These are phyloP conservation scores for Blastosporella zonata DNA, from an alignment of 1,284 basidiomycete species.

Conservation along the genomic window DNA sequence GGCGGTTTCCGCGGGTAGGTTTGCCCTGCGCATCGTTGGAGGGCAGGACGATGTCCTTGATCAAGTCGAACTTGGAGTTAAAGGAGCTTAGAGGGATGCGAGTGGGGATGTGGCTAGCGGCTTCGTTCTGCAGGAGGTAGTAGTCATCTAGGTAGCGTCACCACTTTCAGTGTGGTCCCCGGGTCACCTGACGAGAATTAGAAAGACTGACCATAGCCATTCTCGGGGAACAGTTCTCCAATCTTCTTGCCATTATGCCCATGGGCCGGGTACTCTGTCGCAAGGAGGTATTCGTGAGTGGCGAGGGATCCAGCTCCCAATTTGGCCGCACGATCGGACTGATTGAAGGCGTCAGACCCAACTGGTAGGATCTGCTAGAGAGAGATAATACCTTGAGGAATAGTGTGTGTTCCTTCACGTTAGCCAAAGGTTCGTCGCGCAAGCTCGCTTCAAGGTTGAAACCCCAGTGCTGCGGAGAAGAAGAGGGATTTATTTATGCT, in stretches of 20 bases:
- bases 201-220: constrained; percentile 51
- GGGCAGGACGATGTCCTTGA: constrained; percentile 46
- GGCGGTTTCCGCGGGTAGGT: constrained; percentile 23
- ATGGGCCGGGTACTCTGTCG: constrained; percentile 46
- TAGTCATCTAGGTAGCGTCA: constrained; percentile 51
- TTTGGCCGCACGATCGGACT: constrained; percentile 57
- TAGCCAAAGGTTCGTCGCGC: constrained; percentile 34
- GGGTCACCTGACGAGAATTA: constrained; percentile 1
- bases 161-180: constrained; percentile 4
- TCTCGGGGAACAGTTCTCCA: constrained; percentile 52
- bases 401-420: constrained; percentile 56
- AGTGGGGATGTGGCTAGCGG: constrained; percentile 32
- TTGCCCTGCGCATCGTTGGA: constrained; percentile 25
- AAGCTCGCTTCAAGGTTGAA: constrained; percentile 75
- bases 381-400: constrained; percentile 47
- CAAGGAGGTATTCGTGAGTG: constrained; percentile 48
- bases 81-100: constrained; percentile 37
- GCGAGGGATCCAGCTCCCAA: constrained; percentile 48
- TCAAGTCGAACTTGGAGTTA: constrained; percentile 38
- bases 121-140: constrained; percentile 46
- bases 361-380: not conserved
- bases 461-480: constrained; percentile 62
- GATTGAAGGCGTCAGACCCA: constrained; percentile 8
- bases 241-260: constrained; percentile 52
- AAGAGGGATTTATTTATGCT: not conserved